Percentiles rank a stretch among this genome's conserved stretches.
Evolutionary conservation across 2,329 filamentous ascomycete species (phyloP).

Genomic region (Hypoxylon sp.): DNA sequence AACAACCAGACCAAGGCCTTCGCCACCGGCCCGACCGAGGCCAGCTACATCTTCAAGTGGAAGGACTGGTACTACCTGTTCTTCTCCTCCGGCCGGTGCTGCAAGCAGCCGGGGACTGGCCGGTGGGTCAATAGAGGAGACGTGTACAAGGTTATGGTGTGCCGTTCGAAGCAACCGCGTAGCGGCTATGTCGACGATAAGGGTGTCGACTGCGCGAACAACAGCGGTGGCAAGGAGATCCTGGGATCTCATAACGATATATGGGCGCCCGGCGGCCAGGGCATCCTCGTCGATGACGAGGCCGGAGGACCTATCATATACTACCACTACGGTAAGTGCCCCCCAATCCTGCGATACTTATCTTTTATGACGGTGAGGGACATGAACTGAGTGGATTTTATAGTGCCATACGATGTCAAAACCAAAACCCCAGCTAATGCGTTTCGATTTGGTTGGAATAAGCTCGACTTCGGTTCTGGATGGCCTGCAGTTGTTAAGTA

Average conservation of each 20-base stretch:
- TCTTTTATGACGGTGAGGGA: neutral
- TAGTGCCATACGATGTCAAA: conserved; percentile 36
- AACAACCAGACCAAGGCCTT: conserved; percentile 39
- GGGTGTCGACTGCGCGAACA: conserved; percentile 33
- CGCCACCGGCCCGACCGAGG: conserved; percentile 37
- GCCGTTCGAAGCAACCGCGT: conserved; percentile 37
- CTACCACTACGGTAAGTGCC: conserved; percentile 42
- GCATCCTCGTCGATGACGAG: conserved; percentile 39
- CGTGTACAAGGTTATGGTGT: conserved; percentile 44
- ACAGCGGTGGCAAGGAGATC: conserved; percentile 39
- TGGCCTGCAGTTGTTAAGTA: conserved; percentile 38
- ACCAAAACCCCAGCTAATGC: conserved; percentile 30
- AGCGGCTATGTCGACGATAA: conserved; percentile 36
- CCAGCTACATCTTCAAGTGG: conserved; percentile 33
- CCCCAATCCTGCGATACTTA: too few relatives aligned
- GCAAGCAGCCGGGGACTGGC: conserved; percentile 26
- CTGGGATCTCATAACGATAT: conserved; percentile 38
- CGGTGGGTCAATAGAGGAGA: conserved; percentile 37
- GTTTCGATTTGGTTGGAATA: conserved; percentile 44
- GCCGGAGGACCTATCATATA: conserved; percentile 40
- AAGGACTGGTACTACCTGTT: conserved; percentile 42
- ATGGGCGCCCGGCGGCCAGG: conserved; percentile 43
- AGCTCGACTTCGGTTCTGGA: conserved; percentile 42
- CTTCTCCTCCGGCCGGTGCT: conserved; percentile 43
- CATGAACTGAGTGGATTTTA: conserved; percentile 6